These are phyloP conservation scores for Ambrosia hybrid DNA, from an alignment of 140 eudicot genomes.

Conservation along the genomic window DNA sequence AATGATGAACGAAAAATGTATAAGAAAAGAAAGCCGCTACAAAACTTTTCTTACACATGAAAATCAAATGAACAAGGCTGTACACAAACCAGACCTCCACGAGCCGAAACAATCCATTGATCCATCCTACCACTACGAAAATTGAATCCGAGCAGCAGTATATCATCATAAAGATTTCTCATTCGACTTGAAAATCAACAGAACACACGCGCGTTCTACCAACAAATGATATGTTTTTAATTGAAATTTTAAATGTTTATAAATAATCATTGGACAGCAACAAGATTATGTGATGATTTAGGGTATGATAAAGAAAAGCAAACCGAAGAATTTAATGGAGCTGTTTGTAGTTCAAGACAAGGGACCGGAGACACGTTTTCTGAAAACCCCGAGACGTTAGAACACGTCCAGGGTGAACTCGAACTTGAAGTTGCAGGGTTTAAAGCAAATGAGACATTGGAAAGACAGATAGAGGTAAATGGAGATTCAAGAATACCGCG, in stretches of 20 bases:
- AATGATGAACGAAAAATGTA: slow-evolving; percentile 30
- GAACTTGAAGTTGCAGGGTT: slow-evolving; percentile 31
- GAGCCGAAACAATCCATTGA: slow-evolving; percentile 29
- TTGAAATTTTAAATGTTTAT: background rate
- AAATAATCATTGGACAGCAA: slow-evolving; percentile 47
- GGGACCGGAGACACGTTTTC: slow-evolving; percentile 63
- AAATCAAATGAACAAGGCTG: slow-evolving; percentile 50
- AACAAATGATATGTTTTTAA: slow-evolving; percentile 36
- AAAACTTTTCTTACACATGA: slow-evolving; percentile 82
- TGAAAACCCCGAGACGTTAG: slow-evolving; percentile 66
- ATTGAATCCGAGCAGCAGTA: slow-evolving; percentile 18
- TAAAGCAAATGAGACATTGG: slow-evolving; percentile 43
- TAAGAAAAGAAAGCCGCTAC: slow-evolving; percentile 62
- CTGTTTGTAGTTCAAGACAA: slow-evolving; percentile 62
- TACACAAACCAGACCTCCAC: slow-evolving; percentile 49
- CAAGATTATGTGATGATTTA: slow-evolving; percentile 31
- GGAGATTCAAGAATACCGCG: slow-evolving; percentile 72
- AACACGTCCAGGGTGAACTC: slow-evolving; percentile 56
- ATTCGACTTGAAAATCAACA: slow-evolving; percentile 23
- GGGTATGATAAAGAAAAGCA: slow-evolving; percentile 34
- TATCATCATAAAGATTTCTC: slow-evolving; percentile 23
- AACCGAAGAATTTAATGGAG: slow-evolving; percentile 31
- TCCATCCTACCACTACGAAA: slow-evolving; percentile 11
- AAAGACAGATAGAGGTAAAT: slow-evolving; percentile 63
- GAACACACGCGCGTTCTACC: slow-evolving; percentile 34